Conservation (phyloP, 805 yeast species). For the Hanseniaspora valbyensis region DNA sequence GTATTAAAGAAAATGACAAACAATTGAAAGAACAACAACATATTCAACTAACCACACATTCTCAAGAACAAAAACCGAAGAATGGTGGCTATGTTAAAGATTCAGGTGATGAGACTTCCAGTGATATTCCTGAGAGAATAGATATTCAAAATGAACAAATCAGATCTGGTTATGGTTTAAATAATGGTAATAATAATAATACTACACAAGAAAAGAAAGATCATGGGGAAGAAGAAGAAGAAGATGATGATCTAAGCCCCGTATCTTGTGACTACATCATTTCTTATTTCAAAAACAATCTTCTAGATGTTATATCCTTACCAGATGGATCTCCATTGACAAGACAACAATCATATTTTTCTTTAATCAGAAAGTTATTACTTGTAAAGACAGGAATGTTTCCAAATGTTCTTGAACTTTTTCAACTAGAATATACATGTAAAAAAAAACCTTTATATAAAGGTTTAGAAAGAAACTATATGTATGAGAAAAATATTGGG, state of each 20-base stretch:
- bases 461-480: background rate
- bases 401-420: slow-evolving; percentile 10
- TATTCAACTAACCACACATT: too few relatives aligned
- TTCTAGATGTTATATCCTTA: background rate
- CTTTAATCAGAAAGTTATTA: slow-evolving; percentile 6
- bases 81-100: background rate
- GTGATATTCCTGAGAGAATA: background rate
- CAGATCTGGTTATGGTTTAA: background rate
- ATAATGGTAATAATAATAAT: background rate
- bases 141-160: background rate
- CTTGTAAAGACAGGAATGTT: slow-evolving; percentile 3
- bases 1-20: slow-evolving; percentile 8
- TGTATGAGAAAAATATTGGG: slow-evolving; percentile 2
- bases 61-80: background rate
- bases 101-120: background rate
- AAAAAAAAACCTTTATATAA: slow-evolving; percentile 1
- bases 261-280: background rate
- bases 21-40: background rate
- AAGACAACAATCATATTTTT: background rate
- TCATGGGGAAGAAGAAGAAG: background rate
- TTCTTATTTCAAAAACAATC: slow-evolving; percentile 2
- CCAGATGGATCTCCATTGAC: background rate
- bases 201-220: background rate
- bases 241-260: background rate
- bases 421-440: background rate